Conservation (phyloP, 2,329 filamentous ascomycete species). For the Aureobasidium sp. region DNA sequence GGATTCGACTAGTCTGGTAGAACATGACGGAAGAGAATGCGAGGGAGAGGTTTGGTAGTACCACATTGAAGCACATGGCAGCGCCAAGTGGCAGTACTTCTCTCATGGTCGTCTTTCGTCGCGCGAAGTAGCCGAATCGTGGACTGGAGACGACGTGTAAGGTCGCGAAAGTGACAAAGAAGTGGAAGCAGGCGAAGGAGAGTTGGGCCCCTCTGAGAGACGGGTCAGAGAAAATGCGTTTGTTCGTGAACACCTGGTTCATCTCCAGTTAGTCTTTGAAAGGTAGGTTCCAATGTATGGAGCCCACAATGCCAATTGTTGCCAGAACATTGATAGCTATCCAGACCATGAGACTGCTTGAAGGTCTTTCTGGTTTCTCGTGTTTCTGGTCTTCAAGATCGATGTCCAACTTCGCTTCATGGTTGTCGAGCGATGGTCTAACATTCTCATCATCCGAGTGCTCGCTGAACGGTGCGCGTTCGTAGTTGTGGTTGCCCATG, state of each 20-base stretch:
- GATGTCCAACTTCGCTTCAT: background rate
- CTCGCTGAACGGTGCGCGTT: background rate
- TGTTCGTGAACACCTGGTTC: constrained; percentile 12
- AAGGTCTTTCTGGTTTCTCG: background rate
- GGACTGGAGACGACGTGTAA: constrained; percentile 55
- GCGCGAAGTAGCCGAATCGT: constrained; percentile 51
- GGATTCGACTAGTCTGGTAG: constrained; percentile 62
- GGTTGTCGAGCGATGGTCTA: background rate
- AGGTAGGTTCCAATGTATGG: too few relatives aligned
- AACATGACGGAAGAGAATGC: constrained; percentile 63
- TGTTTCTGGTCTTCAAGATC: background rate
- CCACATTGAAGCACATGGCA: constrained; percentile 63
- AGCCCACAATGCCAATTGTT: constrained; percentile 13
- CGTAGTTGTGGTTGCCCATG: background rate
- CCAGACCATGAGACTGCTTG: constrained; percentile 8
- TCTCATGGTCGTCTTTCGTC: constrained; percentile 48
- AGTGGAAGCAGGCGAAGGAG: constrained; percentile 63
- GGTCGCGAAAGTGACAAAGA: constrained; percentile 57
- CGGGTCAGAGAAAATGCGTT: constrained; percentile 14
- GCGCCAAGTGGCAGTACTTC: constrained; percentile 57
- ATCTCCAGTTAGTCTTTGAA: background rate
- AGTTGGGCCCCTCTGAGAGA: constrained; percentile 15
- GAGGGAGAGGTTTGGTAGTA: constrained; percentile 61
- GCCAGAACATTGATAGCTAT: constrained; percentile 14
- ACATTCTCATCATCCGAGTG: background rate